Conservation (phyloP, 495 filamentous ascomycete species). For the Hyphodiscus hymeniophilus region DNA sequence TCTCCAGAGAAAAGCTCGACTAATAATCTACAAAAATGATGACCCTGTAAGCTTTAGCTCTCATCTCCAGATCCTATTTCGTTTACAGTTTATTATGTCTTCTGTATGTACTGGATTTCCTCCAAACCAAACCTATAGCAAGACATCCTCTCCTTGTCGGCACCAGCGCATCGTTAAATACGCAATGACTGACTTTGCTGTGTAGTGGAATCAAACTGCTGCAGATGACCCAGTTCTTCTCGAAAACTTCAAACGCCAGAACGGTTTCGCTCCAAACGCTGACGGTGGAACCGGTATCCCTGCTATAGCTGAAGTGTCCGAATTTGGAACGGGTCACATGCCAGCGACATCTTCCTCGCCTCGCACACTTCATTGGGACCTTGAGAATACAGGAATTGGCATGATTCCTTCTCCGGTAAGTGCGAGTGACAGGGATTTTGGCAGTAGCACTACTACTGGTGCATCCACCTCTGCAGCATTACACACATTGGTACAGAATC, state of each 20-base stretch:
- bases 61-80: too few relatives aligned
- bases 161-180: too few relatives aligned
- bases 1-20: slow-evolving; percentile 53
- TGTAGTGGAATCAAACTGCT: slow-evolving; percentile 70
- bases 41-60: too few relatives aligned
- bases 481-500: slow-evolving; percentile 12
- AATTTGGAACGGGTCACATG: background rate
- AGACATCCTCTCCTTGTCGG: too few relatives aligned
- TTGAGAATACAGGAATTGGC: slow-evolving; percentile 7
- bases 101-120: too few relatives aligned
- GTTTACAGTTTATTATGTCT: too few relatives aligned
- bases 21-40: slow-evolving; percentile 55
- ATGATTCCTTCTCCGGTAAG: slow-evolving; percentile 4
- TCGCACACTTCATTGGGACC: slow-evolving; percentile 16
- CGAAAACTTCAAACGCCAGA: slow-evolving; percentile 28
- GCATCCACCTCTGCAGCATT: slow-evolving; percentile 2
- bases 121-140: too few relatives aligned
- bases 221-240: slow-evolving; percentile 60
- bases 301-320: slow-evolving; percentile 4
- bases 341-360: background rate
- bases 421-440: background rate
- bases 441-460: background rate
- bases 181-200: too few relatives aligned
- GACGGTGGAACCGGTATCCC: slow-evolving; percentile 8
- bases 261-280: slow-evolving; percentile 17